Evolutionary conservation across 1,284 basidiomycete genomes (phyloP), one percentile per base, ranked within the genome.

Genomic region (Tilletiaria anomala): DNA sequence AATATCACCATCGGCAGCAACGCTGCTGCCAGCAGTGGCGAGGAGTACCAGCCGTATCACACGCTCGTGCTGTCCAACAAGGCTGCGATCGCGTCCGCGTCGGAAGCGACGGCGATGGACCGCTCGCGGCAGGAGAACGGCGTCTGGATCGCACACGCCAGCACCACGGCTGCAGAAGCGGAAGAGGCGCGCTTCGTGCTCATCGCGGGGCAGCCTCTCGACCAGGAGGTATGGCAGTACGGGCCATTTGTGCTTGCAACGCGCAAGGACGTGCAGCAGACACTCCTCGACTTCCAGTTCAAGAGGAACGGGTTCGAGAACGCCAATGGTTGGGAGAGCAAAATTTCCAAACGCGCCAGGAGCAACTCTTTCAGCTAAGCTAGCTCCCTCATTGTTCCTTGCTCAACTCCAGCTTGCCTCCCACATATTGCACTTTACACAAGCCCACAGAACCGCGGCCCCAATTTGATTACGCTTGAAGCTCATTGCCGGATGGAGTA

Each of bases 281-380:
- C 88, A 0, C 68, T 94, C 44, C 58, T 77, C 33, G 89, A 94
- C 63, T 93, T 79, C 78, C 81, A 80, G 70, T 68, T 70, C 34
- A 80, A 77, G 15, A 70, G 61, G 48, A 93, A 94, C 62, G 89
- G 89, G 0, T 94, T 94, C 63, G 89, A 96, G 69, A 79, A 80
- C 38, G 86, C 85, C 0, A 78, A 80, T 43, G 78, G 74, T 4
- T 94, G 88, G 89, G 76, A 79, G 70, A 85, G 82, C 56, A 73
- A 79, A 64, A 89, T 91, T 36, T 8, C 10, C n/a, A 29, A 29
- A 8, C 10, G 8, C n/a, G 26, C 26, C 26, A 8, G 26, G 10
- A 8, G 10, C n/a, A 8, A 29, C 26, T 8, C 26, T 8, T 29
- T 29, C 26, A n/a, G n/a, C n/a, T n/a, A n/a, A n/a, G n/a, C n/a